These are phyloP conservation scores for Mariannaea sp. DNA, from an alignment of 2,329 filamentous ascomycete species.

Conservation along the genomic window DNA sequence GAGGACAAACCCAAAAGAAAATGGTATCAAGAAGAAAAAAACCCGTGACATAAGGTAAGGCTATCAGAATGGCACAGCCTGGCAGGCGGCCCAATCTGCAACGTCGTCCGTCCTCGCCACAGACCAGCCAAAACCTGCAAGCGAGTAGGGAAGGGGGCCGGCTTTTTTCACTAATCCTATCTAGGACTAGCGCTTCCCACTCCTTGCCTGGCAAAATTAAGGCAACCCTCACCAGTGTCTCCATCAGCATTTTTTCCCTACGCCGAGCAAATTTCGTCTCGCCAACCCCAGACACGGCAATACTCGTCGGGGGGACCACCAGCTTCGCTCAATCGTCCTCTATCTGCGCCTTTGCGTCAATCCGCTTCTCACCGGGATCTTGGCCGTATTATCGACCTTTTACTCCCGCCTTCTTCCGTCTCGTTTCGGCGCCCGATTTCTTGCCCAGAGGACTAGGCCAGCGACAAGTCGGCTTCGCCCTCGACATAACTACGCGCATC, in stretches of 20 bases:
- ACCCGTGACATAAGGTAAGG: slow-evolving; percentile 12
- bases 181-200: slow-evolving; percentile 48
- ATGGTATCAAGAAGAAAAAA: too few relatives aligned
- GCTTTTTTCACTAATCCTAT: slow-evolving; percentile 27
- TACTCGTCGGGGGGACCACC: slow-evolving; percentile 44
- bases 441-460: slow-evolving; percentile 32
- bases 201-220: slow-evolving; percentile 50
- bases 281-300: slow-evolving; percentile 50
- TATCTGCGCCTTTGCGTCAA: slow-evolving; percentile 23
- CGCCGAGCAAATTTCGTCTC: slow-evolving; percentile 51
- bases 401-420: slow-evolving; percentile 14
- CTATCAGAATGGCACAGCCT: slow-evolving; percentile 16
- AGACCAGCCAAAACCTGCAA: slow-evolving; percentile 30
- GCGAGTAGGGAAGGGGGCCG: slow-evolving; percentile 26
- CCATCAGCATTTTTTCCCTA: slow-evolving; percentile 46
- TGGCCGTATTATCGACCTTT: slow-evolving; percentile 3
- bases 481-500: slow-evolving; percentile 45
- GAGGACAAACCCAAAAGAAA: too few relatives aligned
- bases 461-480: slow-evolving; percentile 38
- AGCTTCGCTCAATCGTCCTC: slow-evolving; percentile 32
- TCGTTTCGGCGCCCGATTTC: slow-evolving; percentile 11
- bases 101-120: slow-evolving; percentile 21
- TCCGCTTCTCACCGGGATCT: slow-evolving; percentile 8
- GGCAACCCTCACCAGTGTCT: slow-evolving; percentile 48
- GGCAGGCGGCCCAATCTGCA: slow-evolving; percentile 5